Evolutionary conservation across 1,139 yeast genomes (phyloP), one percentile per base, ranked within the genome.

Genomic region (Komagataea norvegica): DNA sequence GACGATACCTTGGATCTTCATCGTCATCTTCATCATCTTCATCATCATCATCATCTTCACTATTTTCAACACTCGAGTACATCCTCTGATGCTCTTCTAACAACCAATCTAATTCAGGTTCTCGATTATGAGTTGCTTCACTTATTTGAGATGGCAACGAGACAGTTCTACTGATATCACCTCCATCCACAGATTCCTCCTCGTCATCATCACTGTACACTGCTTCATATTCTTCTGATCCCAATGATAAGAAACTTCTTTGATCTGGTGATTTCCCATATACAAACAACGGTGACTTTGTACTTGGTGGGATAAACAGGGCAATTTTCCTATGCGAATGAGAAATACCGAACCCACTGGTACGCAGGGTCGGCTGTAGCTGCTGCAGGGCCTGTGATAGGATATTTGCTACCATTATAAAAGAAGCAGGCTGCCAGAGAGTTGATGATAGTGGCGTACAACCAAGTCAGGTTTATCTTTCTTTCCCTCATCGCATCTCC

Each of bases 251-350:
- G 52, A 80, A 82, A 19, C 87, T 79, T 41, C 88, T 60, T 51
- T 78, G 83, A 49, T 79, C 88, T 5, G 54, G 48, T 3, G 44
- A 36, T 18, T 65, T 71, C 27, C 79, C 82, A 54, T 80, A 80
- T 30, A 70, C 65, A 47, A 81, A 81, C 37, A 81, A 60, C 1
- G 88, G 88, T 36, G 74, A 72, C 48, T 76, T 72, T 1, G 85
- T 80, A 31, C 84, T 75, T 0, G 88, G 87, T 1, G 87, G 86
- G n/a, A 81, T 72, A 55, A 76, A 81, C 7, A 71, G 49, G 2
- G 73, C 67, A 17, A 71, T 61, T 43, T 70, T 67, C 39, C 76
- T 55, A 37, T 62, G 66, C 3, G 65, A 58, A 39, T 60, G 61
- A 7, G 63, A 67, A 29, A 62, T 60, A 38, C 68, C 68, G 50